phyloP scores from a whole-genome alignment of 1,284 basidiomycete genomes.

The Sporisorium exsertum region DNA sequence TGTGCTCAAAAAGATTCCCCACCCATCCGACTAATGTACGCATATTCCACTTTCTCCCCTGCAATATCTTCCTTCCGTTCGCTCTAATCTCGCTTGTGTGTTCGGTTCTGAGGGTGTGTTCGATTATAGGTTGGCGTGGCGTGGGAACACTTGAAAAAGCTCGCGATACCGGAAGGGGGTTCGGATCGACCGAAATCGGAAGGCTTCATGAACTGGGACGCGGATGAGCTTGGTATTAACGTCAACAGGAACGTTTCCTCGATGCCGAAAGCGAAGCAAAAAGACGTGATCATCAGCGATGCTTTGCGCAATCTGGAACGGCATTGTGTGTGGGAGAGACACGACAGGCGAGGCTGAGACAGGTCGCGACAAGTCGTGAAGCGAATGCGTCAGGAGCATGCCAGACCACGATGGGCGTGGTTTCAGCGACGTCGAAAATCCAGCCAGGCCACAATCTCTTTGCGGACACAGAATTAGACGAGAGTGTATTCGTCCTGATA shows the following conservation, averaged over 20 bases:
- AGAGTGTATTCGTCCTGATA: no score
- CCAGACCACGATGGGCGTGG: background rate
- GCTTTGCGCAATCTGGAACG: background rate
- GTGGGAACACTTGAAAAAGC: background rate
- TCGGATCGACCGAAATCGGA: background rate
- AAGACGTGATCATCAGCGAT: background rate
- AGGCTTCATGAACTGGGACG: background rate
- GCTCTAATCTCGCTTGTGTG: slow-evolving; percentile 2
- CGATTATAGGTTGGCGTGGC: background rate
- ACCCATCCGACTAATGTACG: slow-evolving; percentile 47
- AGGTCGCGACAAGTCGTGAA: background rate
- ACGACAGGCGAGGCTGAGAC: slow-evolving; percentile 5
- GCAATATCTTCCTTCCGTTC: slow-evolving; percentile 47
- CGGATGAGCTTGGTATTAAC: background rate
- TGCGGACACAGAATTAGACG: background rate
- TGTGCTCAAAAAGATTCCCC: slow-evolving; percentile 43
- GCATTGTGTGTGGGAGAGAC: background rate
- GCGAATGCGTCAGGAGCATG: slow-evolving; percentile 3
- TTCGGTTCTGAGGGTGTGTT: background rate
- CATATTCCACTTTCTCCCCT: slow-evolving; percentile 45
- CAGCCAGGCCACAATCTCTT: background rate
- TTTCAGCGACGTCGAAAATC: background rate
- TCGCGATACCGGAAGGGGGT: no score
- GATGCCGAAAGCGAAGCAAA: background rate
- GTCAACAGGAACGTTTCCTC: background rate